These are phyloP conservation scores for Volvariella surrecta DNA, from an alignment of 1,284 basidiomycete species.

Conservation along the genomic window DNA sequence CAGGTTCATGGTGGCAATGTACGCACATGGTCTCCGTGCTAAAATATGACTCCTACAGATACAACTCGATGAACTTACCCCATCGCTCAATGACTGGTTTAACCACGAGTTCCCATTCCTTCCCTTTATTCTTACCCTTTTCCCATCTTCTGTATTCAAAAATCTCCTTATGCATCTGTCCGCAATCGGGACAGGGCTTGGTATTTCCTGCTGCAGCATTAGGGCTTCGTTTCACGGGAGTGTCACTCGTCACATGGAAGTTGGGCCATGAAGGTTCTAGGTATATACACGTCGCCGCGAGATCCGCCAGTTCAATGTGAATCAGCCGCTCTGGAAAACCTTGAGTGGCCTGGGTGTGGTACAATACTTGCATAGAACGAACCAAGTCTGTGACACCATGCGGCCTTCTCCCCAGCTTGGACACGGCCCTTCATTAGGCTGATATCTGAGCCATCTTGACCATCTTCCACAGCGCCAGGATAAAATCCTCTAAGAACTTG, in stretches of 20 bases:
- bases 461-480: slow-evolving; percentile 22
- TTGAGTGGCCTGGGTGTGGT: slow-evolving; percentile 16
- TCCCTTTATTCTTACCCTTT: slow-evolving; percentile 42
- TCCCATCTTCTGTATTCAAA: slow-evolving; percentile 55
- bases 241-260: slow-evolving; percentile 11
- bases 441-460: slow-evolving; percentile 17
- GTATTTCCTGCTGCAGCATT: slow-evolving; percentile 11
- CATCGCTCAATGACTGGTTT: slow-evolving; percentile 69
- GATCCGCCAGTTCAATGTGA: slow-evolving; percentile 67
- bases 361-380: slow-evolving; percentile 7
- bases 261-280: slow-evolving; percentile 40
- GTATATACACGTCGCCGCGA: slow-evolving; percentile 51
- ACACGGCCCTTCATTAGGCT: slow-evolving; percentile 35
- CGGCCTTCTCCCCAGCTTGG: slow-evolving; percentile 43
- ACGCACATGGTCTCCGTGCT: neutral
- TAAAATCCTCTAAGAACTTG: slow-evolving; percentile 33
- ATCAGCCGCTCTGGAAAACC: slow-evolving; percentile 56
- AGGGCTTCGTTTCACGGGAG: slow-evolving; percentile 8
- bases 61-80: slow-evolving; percentile 50
- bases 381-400: slow-evolving; percentile 37
- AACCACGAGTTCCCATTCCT: slow-evolving; percentile 68
- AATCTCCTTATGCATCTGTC: slow-evolving; percentile 61
- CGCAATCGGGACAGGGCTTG: slow-evolving; percentile 38
- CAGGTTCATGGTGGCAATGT: too few species aligned
- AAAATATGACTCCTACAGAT: slow-evolving; percentile 20